Conservation (phyloP, 805 yeast species). For the Candida nitratophila region DNA sequence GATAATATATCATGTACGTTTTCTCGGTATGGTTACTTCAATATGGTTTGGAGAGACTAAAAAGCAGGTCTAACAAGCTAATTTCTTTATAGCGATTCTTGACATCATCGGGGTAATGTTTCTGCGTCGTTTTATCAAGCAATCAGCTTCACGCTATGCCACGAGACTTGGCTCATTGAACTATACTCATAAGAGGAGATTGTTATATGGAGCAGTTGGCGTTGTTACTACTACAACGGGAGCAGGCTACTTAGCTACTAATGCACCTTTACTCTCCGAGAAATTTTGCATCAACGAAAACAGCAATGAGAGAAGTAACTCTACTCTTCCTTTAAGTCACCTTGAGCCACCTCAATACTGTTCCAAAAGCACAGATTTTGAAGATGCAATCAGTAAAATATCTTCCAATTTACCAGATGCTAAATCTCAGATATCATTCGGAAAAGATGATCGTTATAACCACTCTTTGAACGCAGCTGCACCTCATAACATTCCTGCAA, state of each 20-base stretch:
- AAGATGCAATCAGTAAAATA: conserved; percentile 1
- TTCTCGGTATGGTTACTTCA: too few relatives aligned
- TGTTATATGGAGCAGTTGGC: not conserved
- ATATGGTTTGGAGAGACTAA: too few relatives aligned
- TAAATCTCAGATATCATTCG: not conserved
- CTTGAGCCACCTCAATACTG: conserved; percentile 1
- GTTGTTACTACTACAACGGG: too few relatives aligned
- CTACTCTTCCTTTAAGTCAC: not conserved
- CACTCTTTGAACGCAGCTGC: conserved; percentile 24
- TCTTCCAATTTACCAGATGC: not conserved
- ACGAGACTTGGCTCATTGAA: not conserved
- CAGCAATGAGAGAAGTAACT: not conserved
- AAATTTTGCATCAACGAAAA: too few relatives aligned
- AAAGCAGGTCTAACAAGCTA: too few relatives aligned
- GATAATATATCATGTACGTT: too few relatives aligned
- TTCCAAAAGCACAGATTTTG: not conserved
- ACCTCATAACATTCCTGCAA: conserved; percentile 25
- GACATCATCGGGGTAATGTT: too few relatives aligned
- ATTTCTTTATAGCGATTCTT: too few relatives aligned
- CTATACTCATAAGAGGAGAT: not conserved
- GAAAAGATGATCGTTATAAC: not conserved
- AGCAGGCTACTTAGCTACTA: too few relatives aligned
- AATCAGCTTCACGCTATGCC: not conserved
- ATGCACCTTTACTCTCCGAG: too few relatives aligned
- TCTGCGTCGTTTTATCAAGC: not conserved